These are phyloP conservation scores for Rhizopogon roseolus DNA, from an alignment of 768 basidiomycete species.

Conservation along the genomic window DNA sequence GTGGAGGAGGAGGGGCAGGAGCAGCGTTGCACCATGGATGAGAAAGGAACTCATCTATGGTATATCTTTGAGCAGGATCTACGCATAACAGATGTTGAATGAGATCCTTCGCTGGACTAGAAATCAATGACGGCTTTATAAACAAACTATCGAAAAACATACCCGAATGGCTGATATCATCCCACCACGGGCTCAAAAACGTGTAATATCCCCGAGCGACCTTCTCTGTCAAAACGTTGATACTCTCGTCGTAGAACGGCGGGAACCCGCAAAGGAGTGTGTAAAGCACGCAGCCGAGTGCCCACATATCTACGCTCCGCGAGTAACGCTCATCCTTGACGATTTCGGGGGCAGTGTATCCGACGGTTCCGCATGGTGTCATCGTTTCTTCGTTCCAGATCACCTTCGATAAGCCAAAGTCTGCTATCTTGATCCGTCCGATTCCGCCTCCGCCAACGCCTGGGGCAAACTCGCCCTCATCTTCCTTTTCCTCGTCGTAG, in stretches of 20 bases:
- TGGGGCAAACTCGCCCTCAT: conserved; percentile 92
- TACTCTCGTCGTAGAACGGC: conserved; percentile 99
- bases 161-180: conserved; percentile 85
- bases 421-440: conserved; percentile 96
- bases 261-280: conserved; percentile 96
- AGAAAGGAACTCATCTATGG: conserved; percentile 94
- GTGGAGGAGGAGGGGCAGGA: conserved; percentile 51
- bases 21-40: conserved; percentile 91
- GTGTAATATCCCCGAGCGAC: conserved; percentile 97
- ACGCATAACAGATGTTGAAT: conserved; percentile 94
- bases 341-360: conserved; percentile 98
- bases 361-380: conserved; percentile 99
- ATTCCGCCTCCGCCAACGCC: conserved; percentile 96
- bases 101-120: conserved; percentile 80
- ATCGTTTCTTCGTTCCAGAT: conserved; percentile 99
- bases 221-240: conserved; percentile 96
- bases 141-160: neutral
- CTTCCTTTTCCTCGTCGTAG: conserved; percentile 98
- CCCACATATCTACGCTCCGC: conserved; percentile 99
- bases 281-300: conserved; percentile 97
- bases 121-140: conserved; percentile 9
- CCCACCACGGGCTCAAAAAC: conserved; percentile 99
- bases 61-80: conserved; percentile 92
- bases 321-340: conserved; percentile 97
- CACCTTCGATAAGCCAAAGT: conserved; percentile 95